Percentiles rank a stretch among this genome's conserved stretches.
Evolutionary conservation across 768 basidiomycete genomes (phyloP).

Genomic region (Psilocybe sp.): DNA sequence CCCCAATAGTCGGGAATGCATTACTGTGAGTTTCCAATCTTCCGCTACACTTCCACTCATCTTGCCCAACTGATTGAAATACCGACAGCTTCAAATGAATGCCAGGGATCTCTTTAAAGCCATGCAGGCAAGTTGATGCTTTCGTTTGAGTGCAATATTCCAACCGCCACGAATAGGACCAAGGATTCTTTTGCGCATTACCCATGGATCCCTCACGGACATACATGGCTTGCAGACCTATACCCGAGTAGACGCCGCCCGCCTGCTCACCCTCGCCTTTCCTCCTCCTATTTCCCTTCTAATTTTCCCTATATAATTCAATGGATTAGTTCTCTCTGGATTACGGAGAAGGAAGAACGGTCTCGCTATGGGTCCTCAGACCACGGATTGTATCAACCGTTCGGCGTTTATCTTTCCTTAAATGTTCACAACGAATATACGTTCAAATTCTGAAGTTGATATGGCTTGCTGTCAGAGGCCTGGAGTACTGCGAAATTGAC

Average conservation of each 20-base stretch:
- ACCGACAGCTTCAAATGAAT: constrained; percentile 54
- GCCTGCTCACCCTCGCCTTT: no score
- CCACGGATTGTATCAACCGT: no score
- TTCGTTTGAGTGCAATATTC: not conserved
- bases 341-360: no score
- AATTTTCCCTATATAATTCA: no score
- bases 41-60: not conserved
- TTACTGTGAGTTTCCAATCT: constrained; percentile 38
- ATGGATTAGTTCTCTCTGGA: no score
- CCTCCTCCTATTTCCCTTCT: no score
- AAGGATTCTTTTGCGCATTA: constrained; percentile 67
- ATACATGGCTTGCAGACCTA: constrained; percentile 67
- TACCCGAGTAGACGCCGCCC: constrained; percentile 36
- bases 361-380: no score
- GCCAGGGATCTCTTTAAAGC: constrained; percentile 61
- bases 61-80: not conserved
- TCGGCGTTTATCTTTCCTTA: no score
- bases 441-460: no score
- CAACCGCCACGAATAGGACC: constrained; percentile 33
- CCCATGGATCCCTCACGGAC: constrained; percentile 65
- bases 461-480: no score
- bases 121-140: constrained; percentile 56
- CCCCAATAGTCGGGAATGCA: constrained; percentile 46
- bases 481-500: no score
- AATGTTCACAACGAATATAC: no score